Conservation (phyloP, 176 grass and related monocot genomes). For the Carex parvula region DNA sequence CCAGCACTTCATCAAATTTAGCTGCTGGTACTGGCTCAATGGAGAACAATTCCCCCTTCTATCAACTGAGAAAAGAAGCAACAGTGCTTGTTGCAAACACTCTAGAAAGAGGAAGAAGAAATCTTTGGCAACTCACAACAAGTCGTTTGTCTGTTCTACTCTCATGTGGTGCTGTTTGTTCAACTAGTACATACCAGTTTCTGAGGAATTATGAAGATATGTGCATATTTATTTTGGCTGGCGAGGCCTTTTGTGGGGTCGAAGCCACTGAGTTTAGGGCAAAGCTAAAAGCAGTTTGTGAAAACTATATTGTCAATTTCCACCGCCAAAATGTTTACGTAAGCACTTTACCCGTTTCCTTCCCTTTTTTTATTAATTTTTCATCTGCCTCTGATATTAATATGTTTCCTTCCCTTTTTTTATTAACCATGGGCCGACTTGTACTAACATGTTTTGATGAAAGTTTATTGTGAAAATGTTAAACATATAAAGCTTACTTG, state of each 20-base stretch:
- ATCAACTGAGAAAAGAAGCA: conserved; percentile 83
- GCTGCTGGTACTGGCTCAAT: conserved; percentile 45
- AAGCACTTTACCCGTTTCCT: conserved; percentile 34
- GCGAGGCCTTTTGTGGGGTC: conserved; percentile 92
- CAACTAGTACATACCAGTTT: conserved; percentile 97
- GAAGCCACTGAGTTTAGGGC: conserved; percentile 89
- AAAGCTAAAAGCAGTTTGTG: conserved; percentile 83
- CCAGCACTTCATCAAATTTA: conserved; percentile 33
- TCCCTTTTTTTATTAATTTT: conserved; percentile 7
- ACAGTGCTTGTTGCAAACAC: conserved; percentile 63
- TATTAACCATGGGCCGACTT: not conserved
- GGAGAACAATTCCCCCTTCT: conserved; percentile 63
- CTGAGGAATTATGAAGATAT: conserved; percentile 96
- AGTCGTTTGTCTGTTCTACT: conserved; percentile 92
- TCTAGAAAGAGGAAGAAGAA: conserved; percentile 90
- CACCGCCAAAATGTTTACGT: conserved; percentile 99
- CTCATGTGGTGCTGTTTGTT: conserved; percentile 73
- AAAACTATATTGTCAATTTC: conserved; percentile 72
- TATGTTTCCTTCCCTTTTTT: conserved; percentile 13
- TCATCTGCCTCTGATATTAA: not conserved
- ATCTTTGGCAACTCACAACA: conserved; percentile 95
- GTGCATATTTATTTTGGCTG: conserved; percentile 85
- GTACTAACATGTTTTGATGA: not conserved
- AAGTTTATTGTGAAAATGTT: not conserved
- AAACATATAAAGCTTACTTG: not conserved